Conservation (phyloP, 2,329 filamentous ascomycete species). For the Calonectria pseudoreteaudii region DNA sequence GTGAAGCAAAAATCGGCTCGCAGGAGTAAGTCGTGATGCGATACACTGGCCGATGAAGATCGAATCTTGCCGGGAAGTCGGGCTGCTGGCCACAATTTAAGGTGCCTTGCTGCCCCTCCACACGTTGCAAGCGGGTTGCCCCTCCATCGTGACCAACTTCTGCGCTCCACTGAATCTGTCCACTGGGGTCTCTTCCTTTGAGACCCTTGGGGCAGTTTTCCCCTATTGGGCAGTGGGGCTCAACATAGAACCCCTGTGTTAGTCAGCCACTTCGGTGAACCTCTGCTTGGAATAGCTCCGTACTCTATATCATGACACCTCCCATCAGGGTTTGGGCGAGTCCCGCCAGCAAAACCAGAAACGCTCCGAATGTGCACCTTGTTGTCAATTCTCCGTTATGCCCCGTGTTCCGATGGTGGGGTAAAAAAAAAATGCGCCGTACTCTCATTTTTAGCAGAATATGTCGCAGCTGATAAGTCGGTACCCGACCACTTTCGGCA, state of each 20-base stretch:
- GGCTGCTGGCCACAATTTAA: slow-evolving; percentile 41
- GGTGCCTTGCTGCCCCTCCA: slow-evolving; percentile 32
- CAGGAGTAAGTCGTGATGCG: neutral
- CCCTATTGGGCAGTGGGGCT: slow-evolving; percentile 36
- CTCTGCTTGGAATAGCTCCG: slow-evolving; percentile 37
- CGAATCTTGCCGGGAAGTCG: slow-evolving; percentile 8
- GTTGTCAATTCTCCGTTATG: neutral
- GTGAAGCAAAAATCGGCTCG: neutral
- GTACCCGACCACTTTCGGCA: neutral
- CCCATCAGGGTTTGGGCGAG: neutral
- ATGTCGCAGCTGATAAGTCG: neutral
- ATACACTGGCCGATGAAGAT: slow-evolving; percentile 15
- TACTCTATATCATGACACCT: slow-evolving; percentile 6
- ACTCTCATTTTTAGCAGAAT: neutral
- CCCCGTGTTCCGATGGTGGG: neutral
- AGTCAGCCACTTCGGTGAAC: slow-evolving; percentile 42
- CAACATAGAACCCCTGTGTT: slow-evolving; percentile 29
- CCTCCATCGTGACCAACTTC: slow-evolving; percentile 36
- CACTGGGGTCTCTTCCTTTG: slow-evolving; percentile 30
- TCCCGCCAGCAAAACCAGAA: neutral
- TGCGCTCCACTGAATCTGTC: slow-evolving; percentile 30
- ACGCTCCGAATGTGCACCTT: neutral
- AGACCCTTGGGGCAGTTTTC: slow-evolving; percentile 22
- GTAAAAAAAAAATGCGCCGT: neutral
- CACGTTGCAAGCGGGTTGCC: slow-evolving; percentile 34